Percentiles rank a stretch among this genome's conserved stretches.
Evolutionary conservation across 2,329 filamentous ascomycete genomes (phyloP).

Genomic region (Cytospora leucostoma): DNA sequence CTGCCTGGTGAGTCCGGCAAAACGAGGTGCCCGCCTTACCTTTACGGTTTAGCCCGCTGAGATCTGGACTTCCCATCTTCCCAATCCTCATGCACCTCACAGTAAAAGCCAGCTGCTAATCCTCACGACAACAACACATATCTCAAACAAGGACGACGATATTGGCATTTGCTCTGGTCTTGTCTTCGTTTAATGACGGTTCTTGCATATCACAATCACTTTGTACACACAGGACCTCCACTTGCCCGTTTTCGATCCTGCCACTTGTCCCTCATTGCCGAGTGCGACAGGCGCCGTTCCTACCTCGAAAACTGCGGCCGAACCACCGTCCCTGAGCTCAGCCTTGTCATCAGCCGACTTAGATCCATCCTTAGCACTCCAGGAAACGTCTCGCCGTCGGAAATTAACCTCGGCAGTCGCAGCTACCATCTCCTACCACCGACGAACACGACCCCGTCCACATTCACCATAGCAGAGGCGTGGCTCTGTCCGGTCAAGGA

Average conservation of each 20-base stretch:
- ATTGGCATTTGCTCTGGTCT: background rate
- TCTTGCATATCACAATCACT: constrained; percentile 2
- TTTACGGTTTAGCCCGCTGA: background rate
- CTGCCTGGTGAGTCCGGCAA: constrained; percentile 1
- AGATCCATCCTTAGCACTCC: background rate
- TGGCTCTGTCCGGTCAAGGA: constrained; percentile 36
- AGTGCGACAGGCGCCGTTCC: constrained; percentile 16
- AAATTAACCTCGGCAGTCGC: background rate
- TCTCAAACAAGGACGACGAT: background rate
- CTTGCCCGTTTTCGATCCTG: constrained; percentile 3
- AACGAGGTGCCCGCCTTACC: background rate
- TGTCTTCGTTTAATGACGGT: background rate
- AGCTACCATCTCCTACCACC: constrained; percentile 3
- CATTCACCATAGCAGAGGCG: constrained; percentile 25
- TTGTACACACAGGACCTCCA: constrained; percentile 1
- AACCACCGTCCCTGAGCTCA: background rate
- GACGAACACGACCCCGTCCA: constrained; percentile 4
- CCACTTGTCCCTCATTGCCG: constrained; percentile 13
- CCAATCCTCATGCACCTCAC: background rate
- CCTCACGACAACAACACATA: background rate
- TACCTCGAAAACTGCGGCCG: constrained; percentile 10
- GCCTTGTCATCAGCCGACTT: background rate
- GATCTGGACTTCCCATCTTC: constrained; percentile 1
- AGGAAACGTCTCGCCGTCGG: background rate
- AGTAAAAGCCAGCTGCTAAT: constrained; percentile 1